Conservation (phyloP, 2,329 filamentous ascomycete genomes). For the Mycosphaerella arachidis region DNA sequence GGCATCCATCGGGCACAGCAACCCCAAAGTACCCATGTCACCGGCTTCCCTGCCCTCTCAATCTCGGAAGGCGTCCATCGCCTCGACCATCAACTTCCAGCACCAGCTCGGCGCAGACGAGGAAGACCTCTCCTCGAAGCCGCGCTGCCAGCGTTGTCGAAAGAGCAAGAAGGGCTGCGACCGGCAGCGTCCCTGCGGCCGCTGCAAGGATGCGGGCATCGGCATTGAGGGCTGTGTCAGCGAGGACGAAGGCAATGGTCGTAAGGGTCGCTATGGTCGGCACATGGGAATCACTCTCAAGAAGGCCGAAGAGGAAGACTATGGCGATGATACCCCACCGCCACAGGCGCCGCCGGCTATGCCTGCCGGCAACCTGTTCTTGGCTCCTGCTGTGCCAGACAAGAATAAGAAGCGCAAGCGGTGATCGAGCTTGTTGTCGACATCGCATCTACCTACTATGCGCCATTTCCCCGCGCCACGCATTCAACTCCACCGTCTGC, state of each 20-base stretch:
- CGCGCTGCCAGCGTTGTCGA: conserved; percentile 93
- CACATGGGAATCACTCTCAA: conserved; percentile 66
- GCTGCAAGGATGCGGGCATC: conserved; percentile 94
- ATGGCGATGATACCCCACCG: conserved; percentile 12
- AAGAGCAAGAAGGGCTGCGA: conserved; percentile 99
- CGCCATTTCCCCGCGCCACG: background rate
- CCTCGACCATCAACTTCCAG: conserved; percentile 56
- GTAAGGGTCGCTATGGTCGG: conserved; percentile 82
- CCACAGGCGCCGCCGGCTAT: conserved; percentile 29
- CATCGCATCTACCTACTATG: background rate
- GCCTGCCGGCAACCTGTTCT: conserved; percentile 27
- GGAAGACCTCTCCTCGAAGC: conserved; percentile 90
- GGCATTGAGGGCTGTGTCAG: conserved; percentile 91
- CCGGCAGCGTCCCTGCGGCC: conserved; percentile 87
- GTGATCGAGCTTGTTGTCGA: conserved; percentile 1
- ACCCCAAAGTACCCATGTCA: conserved; percentile 45
- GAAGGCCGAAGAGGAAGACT: conserved; percentile 39
- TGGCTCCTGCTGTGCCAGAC: conserved; percentile 40
- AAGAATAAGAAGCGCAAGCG: conserved; percentile 70
- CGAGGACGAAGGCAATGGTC: conserved; percentile 95
- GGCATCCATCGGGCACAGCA: conserved; percentile 15
- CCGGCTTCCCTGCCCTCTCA: conserved; percentile 62
- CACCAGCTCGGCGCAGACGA: conserved; percentile 62
- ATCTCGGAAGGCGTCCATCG: conserved; percentile 69
- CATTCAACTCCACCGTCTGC: background rate